A percentile compares a stretch with the other conserved stretches of the same genome.
These are phyloP conservation scores for Magnolia kwangsiensis DNA, from an alignment of 164 flowering plant species.

Conservation along the genomic window DNA sequence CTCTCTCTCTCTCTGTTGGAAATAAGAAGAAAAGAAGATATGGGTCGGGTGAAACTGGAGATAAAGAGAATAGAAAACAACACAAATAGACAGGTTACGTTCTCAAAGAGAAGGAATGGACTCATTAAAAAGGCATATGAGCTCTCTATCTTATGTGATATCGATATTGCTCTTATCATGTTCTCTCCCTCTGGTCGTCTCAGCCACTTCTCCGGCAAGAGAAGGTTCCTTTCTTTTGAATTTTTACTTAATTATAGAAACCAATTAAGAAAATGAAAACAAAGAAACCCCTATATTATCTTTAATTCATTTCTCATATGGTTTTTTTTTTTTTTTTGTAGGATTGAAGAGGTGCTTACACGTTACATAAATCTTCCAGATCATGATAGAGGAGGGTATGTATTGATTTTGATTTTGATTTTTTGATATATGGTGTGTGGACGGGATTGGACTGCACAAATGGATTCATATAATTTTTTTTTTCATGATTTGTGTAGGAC, in stretches of 20 bases:
- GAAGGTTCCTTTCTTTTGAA: constrained; percentile 25
- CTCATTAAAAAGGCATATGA: constrained; percentile 79
- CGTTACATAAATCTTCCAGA: constrained; percentile 48
- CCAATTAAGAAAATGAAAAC: neutral
- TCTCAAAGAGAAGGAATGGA: constrained; percentile 76
- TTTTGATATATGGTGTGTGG: neutral
- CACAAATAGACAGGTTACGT: constrained; percentile 74
- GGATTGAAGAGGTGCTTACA: constrained; percentile 57
- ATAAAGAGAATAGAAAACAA: constrained; percentile 73
- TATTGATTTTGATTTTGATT: neutral
- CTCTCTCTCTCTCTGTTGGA: neutral
- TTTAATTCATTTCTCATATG: neutral
- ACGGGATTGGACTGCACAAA: neutral
- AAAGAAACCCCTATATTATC: neutral
- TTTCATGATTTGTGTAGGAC: constrained; percentile 26
- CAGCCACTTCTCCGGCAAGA: constrained; percentile 53
- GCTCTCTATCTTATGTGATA: constrained; percentile 65
- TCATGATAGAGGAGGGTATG: constrained; percentile 57
- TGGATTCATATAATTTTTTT: neutral
- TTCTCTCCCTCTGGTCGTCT: constrained; percentile 67
- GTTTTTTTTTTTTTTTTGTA: constrained; percentile 7
- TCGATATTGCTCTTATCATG: constrained; percentile 72
- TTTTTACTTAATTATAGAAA: neutral
- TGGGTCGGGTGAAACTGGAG: constrained; percentile 70
- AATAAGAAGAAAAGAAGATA: constrained; percentile 6